Percentiles rank a stretch among this genome's conserved stretches.
Conservation (phyloP, 2,329 filamentous ascomycete species). For the Fusarium abutilonis region DNA sequence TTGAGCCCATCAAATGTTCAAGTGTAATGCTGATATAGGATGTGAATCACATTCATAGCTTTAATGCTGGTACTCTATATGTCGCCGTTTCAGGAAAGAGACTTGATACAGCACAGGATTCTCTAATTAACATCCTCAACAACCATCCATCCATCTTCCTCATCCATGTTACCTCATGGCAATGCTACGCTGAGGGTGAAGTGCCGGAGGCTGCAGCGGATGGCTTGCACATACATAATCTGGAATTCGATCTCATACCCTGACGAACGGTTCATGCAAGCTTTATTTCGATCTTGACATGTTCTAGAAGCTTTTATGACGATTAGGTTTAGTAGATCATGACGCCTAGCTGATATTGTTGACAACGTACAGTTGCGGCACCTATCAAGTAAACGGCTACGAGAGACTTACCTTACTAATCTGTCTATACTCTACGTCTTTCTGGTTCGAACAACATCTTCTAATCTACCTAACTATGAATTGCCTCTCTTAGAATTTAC, state of each 20-base stretch:
- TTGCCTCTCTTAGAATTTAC: too few species aligned
- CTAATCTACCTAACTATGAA: too few species aligned
- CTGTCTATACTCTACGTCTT: too few species aligned
- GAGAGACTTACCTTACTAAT: too few species aligned
- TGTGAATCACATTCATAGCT: not conserved
- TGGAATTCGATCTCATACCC: not conserved
- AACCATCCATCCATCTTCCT: not conserved
- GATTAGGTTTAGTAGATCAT: not conserved
- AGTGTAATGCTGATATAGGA: not conserved
- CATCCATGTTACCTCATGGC: not conserved
- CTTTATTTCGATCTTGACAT: not conserved
- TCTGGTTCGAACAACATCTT: too few species aligned
- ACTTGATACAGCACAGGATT: not conserved
- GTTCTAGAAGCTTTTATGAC: not conserved
- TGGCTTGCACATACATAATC: not conserved
- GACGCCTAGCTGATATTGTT: not conserved
- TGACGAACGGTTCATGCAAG: not conserved
- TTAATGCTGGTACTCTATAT: not conserved
- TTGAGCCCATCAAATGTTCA: not conserved
- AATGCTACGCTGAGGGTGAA: constrained; percentile 3
- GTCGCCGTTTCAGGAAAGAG: not conserved
- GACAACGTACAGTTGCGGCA: not conserved
- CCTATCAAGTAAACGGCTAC: too few species aligned
- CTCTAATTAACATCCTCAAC: not conserved
- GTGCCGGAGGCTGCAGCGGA: not conserved